Evolutionary conservation across 805 yeast species (phyloP).

Genomic region (Pichia insulana): DNA sequence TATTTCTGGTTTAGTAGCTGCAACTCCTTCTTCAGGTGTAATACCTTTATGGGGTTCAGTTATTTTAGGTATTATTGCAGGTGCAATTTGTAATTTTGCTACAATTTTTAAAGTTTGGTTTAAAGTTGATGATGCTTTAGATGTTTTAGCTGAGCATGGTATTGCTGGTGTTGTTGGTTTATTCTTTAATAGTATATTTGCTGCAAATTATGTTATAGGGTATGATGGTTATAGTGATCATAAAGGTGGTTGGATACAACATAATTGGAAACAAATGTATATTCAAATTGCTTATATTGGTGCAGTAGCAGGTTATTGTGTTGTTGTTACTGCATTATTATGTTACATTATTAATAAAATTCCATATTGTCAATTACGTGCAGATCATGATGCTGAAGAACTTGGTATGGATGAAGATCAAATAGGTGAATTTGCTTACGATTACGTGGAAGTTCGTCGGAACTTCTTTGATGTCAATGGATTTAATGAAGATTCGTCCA

Average conservation of each 20-base stretch:
- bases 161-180: constrained; percentile 89
- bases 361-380: constrained; percentile 77
- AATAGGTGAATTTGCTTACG: constrained; percentile 98
- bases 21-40: constrained; percentile 89
- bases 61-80: constrained; percentile 72
- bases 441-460: constrained; percentile 92
- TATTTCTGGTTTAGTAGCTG: constrained; percentile 93
- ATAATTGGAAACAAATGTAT: constrained; percentile 85
- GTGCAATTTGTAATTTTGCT: constrained; percentile 79
- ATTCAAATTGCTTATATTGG: constrained; percentile 77
- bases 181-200: constrained; percentile 82
- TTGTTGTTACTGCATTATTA: constrained; percentile 67
- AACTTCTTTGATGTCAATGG: constrained; percentile 52
- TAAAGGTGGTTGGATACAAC: constrained; percentile 86
- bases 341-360: constrained; percentile 66
- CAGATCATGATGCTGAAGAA: constrained; percentile 77
- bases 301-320: constrained; percentile 68
- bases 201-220: constrained; percentile 80
- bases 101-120: constrained; percentile 78
- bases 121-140: constrained; percentile 85
- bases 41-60: constrained; percentile 90
- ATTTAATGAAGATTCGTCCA: neutral
- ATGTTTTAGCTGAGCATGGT: constrained; percentile 98
- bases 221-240: constrained; percentile 82
- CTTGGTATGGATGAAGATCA: constrained; percentile 93